Evolutionary conservation across 2,329 filamentous ascomycete species (phyloP).

Genomic region (Diaporthe sp.): DNA sequence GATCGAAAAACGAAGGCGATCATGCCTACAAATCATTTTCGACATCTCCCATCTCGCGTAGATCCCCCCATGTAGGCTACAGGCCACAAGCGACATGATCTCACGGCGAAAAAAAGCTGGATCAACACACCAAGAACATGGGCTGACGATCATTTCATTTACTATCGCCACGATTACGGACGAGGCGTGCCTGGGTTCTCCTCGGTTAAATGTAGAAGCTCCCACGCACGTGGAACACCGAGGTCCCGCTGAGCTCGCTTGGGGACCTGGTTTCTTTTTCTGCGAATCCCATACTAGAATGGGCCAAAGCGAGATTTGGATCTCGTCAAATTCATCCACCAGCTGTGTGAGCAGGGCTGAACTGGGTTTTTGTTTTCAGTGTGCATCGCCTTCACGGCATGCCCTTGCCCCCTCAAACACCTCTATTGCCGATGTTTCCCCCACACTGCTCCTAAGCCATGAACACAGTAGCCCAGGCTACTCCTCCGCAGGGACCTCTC

Average conservation of each 20-base stretch:
- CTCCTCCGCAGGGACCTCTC: constrained; percentile 36
- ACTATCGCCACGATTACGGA: neutral
- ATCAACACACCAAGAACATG: neutral
- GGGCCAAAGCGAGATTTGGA: constrained; percentile 5
- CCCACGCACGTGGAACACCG: neutral
- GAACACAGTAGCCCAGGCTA: neutral
- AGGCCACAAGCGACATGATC: constrained; percentile 29
- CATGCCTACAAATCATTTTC: neutral
- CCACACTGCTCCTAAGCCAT: constrained; percentile 1
- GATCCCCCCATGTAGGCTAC: neutral
- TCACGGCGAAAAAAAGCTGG: neutral
- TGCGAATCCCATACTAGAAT: neutral
- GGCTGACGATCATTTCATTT: constrained; percentile 20
- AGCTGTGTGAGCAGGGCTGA: neutral
- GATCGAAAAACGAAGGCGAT: neutral
- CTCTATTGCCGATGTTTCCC: neutral
- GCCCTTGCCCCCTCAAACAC: too few species aligned
- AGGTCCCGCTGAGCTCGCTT: neutral
- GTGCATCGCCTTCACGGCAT: neutral
- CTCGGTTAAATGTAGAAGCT: neutral
- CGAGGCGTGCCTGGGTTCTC: neutral
- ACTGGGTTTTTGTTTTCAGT: neutral
- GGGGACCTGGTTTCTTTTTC: neutral
- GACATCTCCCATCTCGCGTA: constrained; percentile 23
- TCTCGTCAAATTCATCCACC: neutral